Evolutionary conservation across 495 filamentous ascomycete genomes (phyloP).

Genomic region (Aspergillus campestris): DNA sequence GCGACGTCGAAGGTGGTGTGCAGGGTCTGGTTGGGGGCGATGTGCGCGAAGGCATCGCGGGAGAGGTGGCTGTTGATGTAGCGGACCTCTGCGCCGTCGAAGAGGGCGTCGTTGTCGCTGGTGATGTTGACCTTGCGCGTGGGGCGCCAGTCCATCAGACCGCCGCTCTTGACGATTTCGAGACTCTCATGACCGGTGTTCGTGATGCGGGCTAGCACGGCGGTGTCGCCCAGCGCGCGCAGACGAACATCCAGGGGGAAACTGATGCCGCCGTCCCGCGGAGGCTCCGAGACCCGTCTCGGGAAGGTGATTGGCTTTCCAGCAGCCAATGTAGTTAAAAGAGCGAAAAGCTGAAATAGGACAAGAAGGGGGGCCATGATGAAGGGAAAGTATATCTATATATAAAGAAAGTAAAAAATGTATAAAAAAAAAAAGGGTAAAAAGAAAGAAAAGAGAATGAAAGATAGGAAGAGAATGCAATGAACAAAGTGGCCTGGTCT

Average conservation of each 20-base stretch:
- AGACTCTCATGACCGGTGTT: constrained; percentile 6
- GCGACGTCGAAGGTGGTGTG: constrained; percentile 9
- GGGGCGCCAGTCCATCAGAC: constrained; percentile 8
- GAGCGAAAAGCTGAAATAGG: constrained; percentile 8
- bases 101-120: constrained; percentile 5
- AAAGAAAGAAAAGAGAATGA: neutral
- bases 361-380: constrained; percentile 1
- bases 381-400: neutral
- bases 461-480: neutral
- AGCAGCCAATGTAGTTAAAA: constrained; percentile 12
- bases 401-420: constrained; percentile 1
- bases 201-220: constrained; percentile 8
- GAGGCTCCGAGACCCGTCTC: constrained; percentile 6
- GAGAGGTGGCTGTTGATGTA: constrained; percentile 8
- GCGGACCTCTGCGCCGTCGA: constrained; percentile 7
- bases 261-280: constrained; percentile 7
- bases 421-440: neutral
- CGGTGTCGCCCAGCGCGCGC: constrained; percentile 9
- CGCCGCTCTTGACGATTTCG: constrained; percentile 9
- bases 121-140: constrained; percentile 11
- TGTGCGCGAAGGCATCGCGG: constrained; percentile 7
- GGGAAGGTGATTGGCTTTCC: constrained; percentile 15
- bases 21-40: constrained; percentile 10
- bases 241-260: constrained; percentile 7
- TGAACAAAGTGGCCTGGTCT: too few species aligned